phyloP scores from a whole-genome alignment of 1,139 yeast genomes.

The Candida tunisiensis region DNA sequence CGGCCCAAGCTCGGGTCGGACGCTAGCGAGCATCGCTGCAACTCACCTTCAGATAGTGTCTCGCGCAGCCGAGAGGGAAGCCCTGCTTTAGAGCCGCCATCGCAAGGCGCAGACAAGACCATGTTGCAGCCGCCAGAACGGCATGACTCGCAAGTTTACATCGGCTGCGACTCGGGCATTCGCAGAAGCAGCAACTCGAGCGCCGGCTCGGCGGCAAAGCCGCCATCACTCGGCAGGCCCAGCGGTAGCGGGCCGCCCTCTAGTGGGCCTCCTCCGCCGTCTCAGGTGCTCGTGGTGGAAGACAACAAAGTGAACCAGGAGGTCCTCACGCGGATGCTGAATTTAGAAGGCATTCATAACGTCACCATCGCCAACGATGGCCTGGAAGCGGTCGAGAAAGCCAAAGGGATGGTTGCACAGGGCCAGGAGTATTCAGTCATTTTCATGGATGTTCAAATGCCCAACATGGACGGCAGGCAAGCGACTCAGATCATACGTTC shows the following conservation, averaged over 20 bases:
- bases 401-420: slow-evolving; percentile 28
- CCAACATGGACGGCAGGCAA: slow-evolving; percentile 71
- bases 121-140: no score
- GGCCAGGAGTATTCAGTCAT: slow-evolving; percentile 46
- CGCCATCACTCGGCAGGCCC: background rate
- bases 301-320: slow-evolving; percentile 91
- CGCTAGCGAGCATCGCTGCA: no score
- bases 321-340: slow-evolving; percentile 78
- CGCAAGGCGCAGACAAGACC: no score
- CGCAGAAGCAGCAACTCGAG: background rate
- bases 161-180: background rate
- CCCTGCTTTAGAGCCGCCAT: no score
- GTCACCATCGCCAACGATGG: slow-evolving; percentile 83
- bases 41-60: no score
- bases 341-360: slow-evolving; percentile 60
- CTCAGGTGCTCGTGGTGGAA: slow-evolving; percentile 72
- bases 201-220: no score
- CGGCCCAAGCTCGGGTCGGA: no score
- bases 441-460: slow-evolving; percentile 98
- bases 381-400: slow-evolving; percentile 61
- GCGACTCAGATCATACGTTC: slow-evolving; percentile 62
- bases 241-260: background rate
- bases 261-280: slow-evolving; percentile 25
- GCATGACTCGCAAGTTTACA: no score
- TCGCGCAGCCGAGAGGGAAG: no score